Base-by-base conservation (phyloP, 345 rosid genomes). In the Euphorbia peplus region DNA sequence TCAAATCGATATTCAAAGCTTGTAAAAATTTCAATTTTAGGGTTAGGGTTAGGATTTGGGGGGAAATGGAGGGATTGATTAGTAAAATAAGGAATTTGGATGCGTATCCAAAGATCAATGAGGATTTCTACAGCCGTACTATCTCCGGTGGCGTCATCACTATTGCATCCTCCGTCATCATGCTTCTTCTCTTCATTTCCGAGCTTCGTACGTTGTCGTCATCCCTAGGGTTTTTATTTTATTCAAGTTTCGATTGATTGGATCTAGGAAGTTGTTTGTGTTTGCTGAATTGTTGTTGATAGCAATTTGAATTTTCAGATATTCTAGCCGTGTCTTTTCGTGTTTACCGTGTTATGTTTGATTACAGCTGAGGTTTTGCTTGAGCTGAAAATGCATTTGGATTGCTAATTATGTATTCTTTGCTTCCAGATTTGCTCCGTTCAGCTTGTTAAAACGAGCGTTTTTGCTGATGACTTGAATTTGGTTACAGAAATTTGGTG, bases 51-150 rank as follows among this genome's bases (percentile, higher is more conserved):
- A n/a, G n/a, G n/a, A n/a, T n/a, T n/a, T n/a, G n/a, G 0, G 58
- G 42, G 6, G 35, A 28, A 24, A 93, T 90, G 97, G 92, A 89
- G 30, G 86, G 83, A 51, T 53, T 90, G n/a, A 77, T 91, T 84
- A 75, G 83, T 70, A 91, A 79, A 88, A 69, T 91, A 35, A 78
- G 95, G 84, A 89, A 80, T 80, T 81, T 95, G 76, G 99, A 95
- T 67, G 99, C 96, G 1, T 95, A 95, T 74, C 97, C 99, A 0
- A 95, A 95, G 74, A 83, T 95, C 82, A 95, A 95, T 16, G 97
- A 95, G 77, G 99, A 95, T 79, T 95, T 95, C 78, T 91, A 91
- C 71, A 88, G 95, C 83, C 96, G 96, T 16, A 95, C 99, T 0
- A 85, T 91, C 60, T 88, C 95, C 84, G 99, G 97, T 58, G 99